Conservation (phyloP, 305 asterid species). For the Coffea humblotiana region DNA sequence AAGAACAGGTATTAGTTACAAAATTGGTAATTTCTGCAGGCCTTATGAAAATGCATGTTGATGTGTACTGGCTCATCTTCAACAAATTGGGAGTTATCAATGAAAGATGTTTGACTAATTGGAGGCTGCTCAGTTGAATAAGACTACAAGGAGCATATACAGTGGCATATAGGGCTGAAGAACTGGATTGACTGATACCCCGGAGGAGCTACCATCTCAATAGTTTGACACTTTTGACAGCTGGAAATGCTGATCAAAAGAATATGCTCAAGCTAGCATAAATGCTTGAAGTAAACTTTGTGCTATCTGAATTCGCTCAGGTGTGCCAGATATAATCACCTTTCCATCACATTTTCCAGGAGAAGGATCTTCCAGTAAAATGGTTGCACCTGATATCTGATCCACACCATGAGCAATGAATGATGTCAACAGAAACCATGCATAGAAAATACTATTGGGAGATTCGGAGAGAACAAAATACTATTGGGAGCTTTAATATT, state of each 20-base stretch:
- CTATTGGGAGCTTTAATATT: neutral
- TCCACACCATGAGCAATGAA: constrained; percentile 9
- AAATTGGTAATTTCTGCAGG: neutral
- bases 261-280: constrained; percentile 21
- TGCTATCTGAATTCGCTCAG: constrained; percentile 42
- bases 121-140: neutral
- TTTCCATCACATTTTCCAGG: constrained; percentile 47
- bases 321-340: constrained; percentile 50
- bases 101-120: neutral
- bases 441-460: neutral
- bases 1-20: neutral
- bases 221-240: neutral
- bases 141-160: neutral
- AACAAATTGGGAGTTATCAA: too few relatives aligned
- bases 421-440: neutral
- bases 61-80: too few relatives aligned
- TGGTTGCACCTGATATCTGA: constrained; percentile 58
- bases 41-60: neutral
- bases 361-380: constrained; percentile 35
- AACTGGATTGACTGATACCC: too few relatives aligned
- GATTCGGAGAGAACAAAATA: neutral
- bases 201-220: neutral
- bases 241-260: neutral
- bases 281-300: constrained; percentile 56
- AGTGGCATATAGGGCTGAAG: neutral